Conservation (phyloP, 2,329 filamentous ascomycete genomes). For the Epichloe sp. region DNA sequence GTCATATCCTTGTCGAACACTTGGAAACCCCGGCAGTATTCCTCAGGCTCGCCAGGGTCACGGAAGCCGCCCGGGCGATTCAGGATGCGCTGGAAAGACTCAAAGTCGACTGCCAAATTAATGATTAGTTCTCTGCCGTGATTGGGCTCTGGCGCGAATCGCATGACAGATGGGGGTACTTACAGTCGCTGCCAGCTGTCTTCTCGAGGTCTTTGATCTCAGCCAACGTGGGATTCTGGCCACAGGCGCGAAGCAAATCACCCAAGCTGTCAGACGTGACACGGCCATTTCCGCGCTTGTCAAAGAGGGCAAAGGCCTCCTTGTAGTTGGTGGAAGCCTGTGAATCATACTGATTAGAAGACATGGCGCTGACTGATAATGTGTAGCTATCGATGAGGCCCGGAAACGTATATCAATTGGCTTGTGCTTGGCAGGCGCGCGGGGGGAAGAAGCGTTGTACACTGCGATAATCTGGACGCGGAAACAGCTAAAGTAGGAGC, state of each 20-base stretch:
- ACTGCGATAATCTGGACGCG: background rate
- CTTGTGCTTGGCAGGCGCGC: background rate
- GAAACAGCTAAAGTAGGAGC: background rate
- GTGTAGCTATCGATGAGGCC: background rate
- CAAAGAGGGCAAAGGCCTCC: constrained; percentile 98
- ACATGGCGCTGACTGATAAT: constrained; percentile 19
- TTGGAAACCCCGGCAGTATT: constrained; percentile 97
- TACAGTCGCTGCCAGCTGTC: constrained; percentile 80
- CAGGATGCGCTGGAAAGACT: constrained; percentile 90
- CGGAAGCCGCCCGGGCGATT: constrained; percentile 97
- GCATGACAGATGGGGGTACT: constrained; percentile 27
- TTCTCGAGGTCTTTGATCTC: constrained; percentile 92
- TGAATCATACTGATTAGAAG: constrained; percentile 39
- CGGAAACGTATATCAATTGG: background rate
- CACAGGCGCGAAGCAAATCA: constrained; percentile 89
- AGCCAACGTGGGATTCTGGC: constrained; percentile 89
- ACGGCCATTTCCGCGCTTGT: constrained; percentile 95
- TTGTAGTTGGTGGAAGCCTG: constrained; percentile 96
- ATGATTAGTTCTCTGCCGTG: background rate
- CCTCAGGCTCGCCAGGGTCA: constrained; percentile 92
- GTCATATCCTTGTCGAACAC: constrained; percentile 99
- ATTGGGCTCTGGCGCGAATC: background rate
- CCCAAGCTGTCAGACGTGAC: constrained; percentile 78
- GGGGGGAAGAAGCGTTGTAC: background rate
- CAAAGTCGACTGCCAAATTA: constrained; percentile 71